Evolutionary conservation across 164 flowering plant species (phyloP).

Genomic region (Aristolochia fimbriata): DNA sequence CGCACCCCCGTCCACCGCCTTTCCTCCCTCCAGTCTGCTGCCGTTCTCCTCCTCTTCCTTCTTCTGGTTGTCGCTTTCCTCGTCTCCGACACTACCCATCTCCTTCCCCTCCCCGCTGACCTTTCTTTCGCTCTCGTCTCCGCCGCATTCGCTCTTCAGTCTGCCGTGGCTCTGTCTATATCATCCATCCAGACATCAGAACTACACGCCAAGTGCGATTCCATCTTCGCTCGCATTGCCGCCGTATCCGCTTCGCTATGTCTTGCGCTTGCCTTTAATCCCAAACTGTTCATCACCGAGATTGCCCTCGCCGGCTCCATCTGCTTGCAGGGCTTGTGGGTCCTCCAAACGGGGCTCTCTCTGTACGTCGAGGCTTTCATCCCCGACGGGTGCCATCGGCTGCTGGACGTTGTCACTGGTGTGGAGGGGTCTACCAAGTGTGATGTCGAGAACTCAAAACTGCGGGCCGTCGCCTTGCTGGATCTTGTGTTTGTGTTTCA

Average conservation of each 20-base stretch:
- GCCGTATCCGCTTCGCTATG: conserved; percentile 38
- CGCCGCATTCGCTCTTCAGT: conserved; percentile 52
- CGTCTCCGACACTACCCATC: conserved; percentile 19
- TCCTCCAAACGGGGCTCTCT: conserved; percentile 67
- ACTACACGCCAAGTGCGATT: conserved; percentile 65
- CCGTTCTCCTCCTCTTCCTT: conserved; percentile 61
- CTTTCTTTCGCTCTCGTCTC: conserved; percentile 64
- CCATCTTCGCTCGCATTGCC: conserved; percentile 44
- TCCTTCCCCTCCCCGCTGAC: conserved; percentile 60
- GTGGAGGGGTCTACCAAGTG: conserved; percentile 92
- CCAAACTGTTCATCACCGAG: conserved; percentile 57
- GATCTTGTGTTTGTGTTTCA: conserved; percentile 55
- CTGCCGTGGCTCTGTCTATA: conserved; percentile 36
- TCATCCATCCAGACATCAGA: conserved; percentile 53
- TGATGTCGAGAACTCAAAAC: conserved; percentile 68
- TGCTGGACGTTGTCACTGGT: conserved; percentile 72
- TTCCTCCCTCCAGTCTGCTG: conserved; percentile 65
- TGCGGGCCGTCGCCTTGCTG: conserved; percentile 73
- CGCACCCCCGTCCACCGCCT: conserved; percentile 72
- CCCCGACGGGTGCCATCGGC: conserved; percentile 81
- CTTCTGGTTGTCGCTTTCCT: conserved; percentile 54
- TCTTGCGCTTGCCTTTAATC: conserved; percentile 41
- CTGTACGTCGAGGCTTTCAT: conserved; percentile 85
- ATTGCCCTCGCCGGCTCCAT: conserved; percentile 45
- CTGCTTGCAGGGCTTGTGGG: conserved; percentile 79